Conservation (phyloP, 2,329 filamentous ascomycete species). For the Diaporthe nobilis region DNA sequence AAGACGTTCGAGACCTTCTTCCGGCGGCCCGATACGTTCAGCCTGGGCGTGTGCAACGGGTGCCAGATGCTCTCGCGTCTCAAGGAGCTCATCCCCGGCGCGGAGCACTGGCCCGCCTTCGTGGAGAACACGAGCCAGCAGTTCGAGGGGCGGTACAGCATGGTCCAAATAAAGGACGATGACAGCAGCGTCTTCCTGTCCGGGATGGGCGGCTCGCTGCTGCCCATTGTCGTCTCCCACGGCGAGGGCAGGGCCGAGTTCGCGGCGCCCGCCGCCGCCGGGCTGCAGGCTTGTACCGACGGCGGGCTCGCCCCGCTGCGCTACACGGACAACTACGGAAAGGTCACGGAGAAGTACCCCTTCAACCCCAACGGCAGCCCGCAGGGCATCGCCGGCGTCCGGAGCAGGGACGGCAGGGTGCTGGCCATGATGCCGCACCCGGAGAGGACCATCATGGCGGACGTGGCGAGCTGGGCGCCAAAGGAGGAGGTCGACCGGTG, state of each 20-base stretch:
- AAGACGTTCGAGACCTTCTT: constrained; percentile 89
- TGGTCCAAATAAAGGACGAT: constrained; percentile 82
- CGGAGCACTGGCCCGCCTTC: constrained; percentile 86
- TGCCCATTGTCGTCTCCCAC: constrained; percentile 92
- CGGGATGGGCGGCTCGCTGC: constrained; percentile 84
- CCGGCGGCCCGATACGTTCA: constrained; percentile 88
- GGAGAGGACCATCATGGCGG: constrained; percentile 87
- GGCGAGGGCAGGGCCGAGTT: constrained; percentile 90
- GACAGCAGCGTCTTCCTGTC: constrained; percentile 85
- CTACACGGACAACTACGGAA: constrained; percentile 86
- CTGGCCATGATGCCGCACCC: constrained; percentile 95
- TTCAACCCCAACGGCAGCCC: constrained; percentile 91
- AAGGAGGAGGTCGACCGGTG: constrained; percentile 70
- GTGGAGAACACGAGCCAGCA: constrained; percentile 88
- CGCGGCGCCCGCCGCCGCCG: constrained; percentile 60
- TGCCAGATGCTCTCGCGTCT: constrained; percentile 94
- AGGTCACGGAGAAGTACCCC: constrained; percentile 86
- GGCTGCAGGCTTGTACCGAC: constrained; percentile 69
- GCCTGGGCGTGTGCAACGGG: constrained; percentile 95
- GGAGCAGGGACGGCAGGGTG: constrained; percentile 83
- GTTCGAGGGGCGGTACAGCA: constrained; percentile 89
- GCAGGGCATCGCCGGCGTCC: constrained; percentile 83
- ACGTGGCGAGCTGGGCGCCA: constrained; percentile 83
- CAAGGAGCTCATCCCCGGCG: constrained; percentile 89
- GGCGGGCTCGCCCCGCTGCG: constrained; percentile 81